Percentiles rank a stretch among this genome's conserved stretches.
These are phyloP conservation scores for Phalaenopsis hybrid DNA, from an alignment of 116 monocot genomes.

Conservation along the genomic window DNA sequence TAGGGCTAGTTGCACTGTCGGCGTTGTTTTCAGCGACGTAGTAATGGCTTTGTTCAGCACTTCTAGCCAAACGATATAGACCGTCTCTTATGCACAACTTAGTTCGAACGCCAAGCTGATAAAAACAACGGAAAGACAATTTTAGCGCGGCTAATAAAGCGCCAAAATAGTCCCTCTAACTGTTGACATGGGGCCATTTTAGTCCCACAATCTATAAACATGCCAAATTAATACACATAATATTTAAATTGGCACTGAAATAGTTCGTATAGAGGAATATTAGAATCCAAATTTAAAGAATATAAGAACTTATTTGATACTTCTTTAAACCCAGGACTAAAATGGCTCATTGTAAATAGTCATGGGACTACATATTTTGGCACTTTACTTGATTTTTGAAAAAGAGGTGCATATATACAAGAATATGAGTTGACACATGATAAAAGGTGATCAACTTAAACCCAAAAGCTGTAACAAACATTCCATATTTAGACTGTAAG, in stretches of 20 bases:
- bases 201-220: too few relatives aligned
- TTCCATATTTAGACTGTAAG: background rate
- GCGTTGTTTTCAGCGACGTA: slow-evolving; percentile 12
- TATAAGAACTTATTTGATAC: too few relatives aligned
- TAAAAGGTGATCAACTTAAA: background rate
- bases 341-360: too few relatives aligned
- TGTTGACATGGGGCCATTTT: too few relatives aligned
- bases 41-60: slow-evolving; percentile 53
- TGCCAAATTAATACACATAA: too few relatives aligned
- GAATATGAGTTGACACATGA: background rate
- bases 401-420: background rate
- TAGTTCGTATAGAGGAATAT: background rate
- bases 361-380: too few relatives aligned
- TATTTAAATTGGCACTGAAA: too few relatives aligned
- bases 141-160: background rate
- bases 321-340: too few relatives aligned
- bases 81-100: slow-evolving; percentile 75
- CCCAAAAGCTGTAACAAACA: background rate
- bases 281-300: too few relatives aligned
- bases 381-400: background rate
- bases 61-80: slow-evolving; percentile 73
- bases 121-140: slow-evolving; percentile 10
- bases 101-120: slow-evolving; percentile 61
- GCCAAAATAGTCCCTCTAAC: too few relatives aligned
- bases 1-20: slow-evolving; percentile 10